Base-by-base conservation (phyloP, 768 basidiomycete genomes). In the Galerina sulciceps region DNA sequence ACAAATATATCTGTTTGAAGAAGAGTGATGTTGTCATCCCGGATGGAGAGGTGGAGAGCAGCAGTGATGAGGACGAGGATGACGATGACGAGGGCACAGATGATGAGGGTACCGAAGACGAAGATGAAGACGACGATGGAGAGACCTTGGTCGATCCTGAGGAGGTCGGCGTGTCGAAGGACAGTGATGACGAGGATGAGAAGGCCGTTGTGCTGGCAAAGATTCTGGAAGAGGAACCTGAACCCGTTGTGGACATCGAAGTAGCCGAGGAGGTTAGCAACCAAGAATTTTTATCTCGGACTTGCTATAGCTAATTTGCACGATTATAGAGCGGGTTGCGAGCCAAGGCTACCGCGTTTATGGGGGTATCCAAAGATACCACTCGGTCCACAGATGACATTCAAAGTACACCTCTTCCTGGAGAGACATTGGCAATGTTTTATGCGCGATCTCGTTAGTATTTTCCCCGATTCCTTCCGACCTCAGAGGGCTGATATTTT, bases 361-460 rank as follows among this genome's bases (percentile, higher is more conserved):
- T 92, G 81, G 90, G 87, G 4, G 86, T 87, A 0, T 72, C 86
- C 8, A 85, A 83, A 52, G 86, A 85, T 54, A 75, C 77, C 18
- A 73, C 78, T 5, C 79, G 86, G 4, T 84, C 89, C 1, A 76
- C 82, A 0, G 93, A 94, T 67, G 92, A 94, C 58, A 71, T 83
- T 6, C 50, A 73, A 45, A 90, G 88, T 64, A 94, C 93, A 0
- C 94, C 94, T 0, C 76, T 89, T 3, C 92, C 93, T 0, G 92
- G 93, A 10, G 94, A 96, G 71, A 90, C 90, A 0, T 73, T 95
- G 8, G 88, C 92, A 0, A 80, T 81, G 72, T 96, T 96, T 70
- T 96, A 94, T 65, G 85, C 89, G 5, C 85, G 93, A 8, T 87
- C 90, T 15, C 84, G 91, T 89, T 69, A 64, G 89, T 78, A 18